phyloP scores from a whole-genome alignment of 2,329 filamentous ascomycete species.

The Fonsecaea monophora region DNA sequence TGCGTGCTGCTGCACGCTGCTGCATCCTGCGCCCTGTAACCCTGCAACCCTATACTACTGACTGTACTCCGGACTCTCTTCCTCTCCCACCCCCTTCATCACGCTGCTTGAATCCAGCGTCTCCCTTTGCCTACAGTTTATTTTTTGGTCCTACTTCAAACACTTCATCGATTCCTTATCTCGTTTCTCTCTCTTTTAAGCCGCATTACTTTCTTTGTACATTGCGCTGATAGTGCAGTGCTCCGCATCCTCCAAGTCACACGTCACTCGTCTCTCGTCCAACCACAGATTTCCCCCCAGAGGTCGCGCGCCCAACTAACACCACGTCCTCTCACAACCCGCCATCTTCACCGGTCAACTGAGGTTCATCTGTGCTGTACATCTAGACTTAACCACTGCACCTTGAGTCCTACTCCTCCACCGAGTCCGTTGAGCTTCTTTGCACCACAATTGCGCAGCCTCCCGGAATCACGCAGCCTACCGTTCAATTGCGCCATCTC shows the following conservation, averaged over 20 bases:
- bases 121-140: neutral
- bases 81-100: neutral
- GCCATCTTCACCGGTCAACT: slow-evolving; percentile 16
- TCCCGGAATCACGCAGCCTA: slow-evolving; percentile 29
- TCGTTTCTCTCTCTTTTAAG: neutral
- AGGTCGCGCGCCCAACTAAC: slow-evolving; percentile 15
- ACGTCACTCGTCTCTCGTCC: slow-evolving; percentile 18
- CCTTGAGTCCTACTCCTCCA: slow-evolving; percentile 12
- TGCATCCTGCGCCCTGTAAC: neutral
- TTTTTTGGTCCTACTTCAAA: neutral
- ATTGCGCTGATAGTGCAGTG: neutral
- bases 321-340: slow-evolving; percentile 8
- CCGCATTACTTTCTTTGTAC: slow-evolving; percentile 14
- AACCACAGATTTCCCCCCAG: slow-evolving; percentile 17
- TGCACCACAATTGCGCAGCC: slow-evolving; percentile 25
- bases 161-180: neutral
- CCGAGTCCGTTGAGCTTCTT: slow-evolving; percentile 19
- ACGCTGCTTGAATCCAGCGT: neutral
- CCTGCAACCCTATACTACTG: neutral
- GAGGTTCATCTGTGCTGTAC: slow-evolving; percentile 15
- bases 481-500: slow-evolving; percentile 37
- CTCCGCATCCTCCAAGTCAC: slow-evolving; percentile 15
- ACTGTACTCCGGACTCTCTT: neutral
- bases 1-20: neutral
- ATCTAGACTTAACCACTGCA: slow-evolving; percentile 14